Conservation (phyloP, 116 monocot genomes). For the Phalaenopsis hybrid region DNA sequence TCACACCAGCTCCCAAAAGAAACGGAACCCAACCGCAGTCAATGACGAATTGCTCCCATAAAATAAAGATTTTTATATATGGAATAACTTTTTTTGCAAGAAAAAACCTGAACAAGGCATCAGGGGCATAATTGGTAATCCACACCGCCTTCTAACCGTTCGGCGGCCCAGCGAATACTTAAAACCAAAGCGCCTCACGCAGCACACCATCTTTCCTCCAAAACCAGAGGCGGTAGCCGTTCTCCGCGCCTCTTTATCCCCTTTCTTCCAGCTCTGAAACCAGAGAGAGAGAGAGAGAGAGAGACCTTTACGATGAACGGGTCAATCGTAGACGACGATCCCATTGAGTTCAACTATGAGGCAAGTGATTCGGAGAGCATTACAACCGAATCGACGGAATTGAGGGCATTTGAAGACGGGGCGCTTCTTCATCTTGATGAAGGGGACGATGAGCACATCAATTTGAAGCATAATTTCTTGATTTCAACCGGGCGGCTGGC, state of each 20-base stretch:
- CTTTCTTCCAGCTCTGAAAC: neutral
- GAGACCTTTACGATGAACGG: neutral
- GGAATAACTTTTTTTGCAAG: neutral
- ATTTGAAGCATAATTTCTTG: slow-evolving; percentile 39
- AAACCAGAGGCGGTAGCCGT: neutral
- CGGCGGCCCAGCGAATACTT: neutral
- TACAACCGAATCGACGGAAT: neutral
- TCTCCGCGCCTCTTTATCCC: neutral
- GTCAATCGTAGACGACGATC: neutral
- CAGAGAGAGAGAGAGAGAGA: neutral
- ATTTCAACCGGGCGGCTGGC: slow-evolving; percentile 35
- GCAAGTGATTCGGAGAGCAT: slow-evolving; percentile 16
- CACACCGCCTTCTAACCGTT: neutral
- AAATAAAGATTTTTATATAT: no score
- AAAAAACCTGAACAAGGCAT: neutral
- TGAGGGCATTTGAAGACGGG: neutral
- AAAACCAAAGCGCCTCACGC: no score
- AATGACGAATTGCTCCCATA: no score
- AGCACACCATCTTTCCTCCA: neutral
- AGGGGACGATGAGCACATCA: slow-evolving; percentile 23
- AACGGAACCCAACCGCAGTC: no score
- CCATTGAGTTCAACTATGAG: neutral
- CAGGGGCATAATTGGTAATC: neutral
- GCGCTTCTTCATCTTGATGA: slow-evolving; percentile 20
- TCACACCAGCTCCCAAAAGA: no score